A percentile compares a stretch with the other conserved stretches of the same genome.
phyloP scores from a whole-genome alignment of 495 filamentous ascomycete species.

The Talaromyces proteolyticus region DNA sequence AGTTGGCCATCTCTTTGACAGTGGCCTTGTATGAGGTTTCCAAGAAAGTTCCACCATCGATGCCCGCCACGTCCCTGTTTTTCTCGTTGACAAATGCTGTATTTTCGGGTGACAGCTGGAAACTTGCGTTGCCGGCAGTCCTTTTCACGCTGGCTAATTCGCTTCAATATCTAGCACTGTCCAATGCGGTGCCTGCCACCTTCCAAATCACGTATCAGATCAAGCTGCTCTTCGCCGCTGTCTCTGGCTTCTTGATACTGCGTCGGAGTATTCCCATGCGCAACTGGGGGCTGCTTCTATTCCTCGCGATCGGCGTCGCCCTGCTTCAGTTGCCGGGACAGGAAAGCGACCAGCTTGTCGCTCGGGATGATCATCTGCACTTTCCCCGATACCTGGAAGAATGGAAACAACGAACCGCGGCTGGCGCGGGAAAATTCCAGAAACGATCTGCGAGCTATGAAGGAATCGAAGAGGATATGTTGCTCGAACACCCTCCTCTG shows the following conservation, averaged over 20 bases:
- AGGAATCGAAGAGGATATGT: conserved; percentile 80
- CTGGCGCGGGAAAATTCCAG: conserved; percentile 37
- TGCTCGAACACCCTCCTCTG: conserved; percentile 56
- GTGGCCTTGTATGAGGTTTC: conserved; percentile 86
- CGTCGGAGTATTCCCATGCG: conserved; percentile 58
- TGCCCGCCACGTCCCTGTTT: conserved; percentile 74
- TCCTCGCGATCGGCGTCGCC: conserved; percentile 81
- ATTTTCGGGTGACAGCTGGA: conserved; percentile 94
- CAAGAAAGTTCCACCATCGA: conserved; percentile 62
- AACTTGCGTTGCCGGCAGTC: conserved; percentile 81
- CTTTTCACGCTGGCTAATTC: conserved; percentile 89
- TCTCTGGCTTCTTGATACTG: conserved; percentile 80
- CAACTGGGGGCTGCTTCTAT: conserved; percentile 73
- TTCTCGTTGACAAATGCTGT: conserved; percentile 71
- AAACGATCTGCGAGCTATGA: conserved; percentile 91
- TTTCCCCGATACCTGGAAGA: conserved; percentile 67
- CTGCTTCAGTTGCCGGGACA: conserved; percentile 74
- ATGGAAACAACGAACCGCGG: conserved; percentile 37
- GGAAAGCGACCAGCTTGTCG: conserved; percentile 36
- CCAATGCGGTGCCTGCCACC: conserved; percentile 83
- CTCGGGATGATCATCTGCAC: conserved; percentile 54
- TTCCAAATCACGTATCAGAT: conserved; percentile 93
- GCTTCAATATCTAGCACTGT: conserved; percentile 85
- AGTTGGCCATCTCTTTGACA: conserved; percentile 77
- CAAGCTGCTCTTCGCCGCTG: conserved; percentile 83